Evolutionary conservation across 2,329 filamentous ascomycete genomes (phyloP), one percentile per base, ranked within the genome.

Genomic region (Truncatella angustata): DNA sequence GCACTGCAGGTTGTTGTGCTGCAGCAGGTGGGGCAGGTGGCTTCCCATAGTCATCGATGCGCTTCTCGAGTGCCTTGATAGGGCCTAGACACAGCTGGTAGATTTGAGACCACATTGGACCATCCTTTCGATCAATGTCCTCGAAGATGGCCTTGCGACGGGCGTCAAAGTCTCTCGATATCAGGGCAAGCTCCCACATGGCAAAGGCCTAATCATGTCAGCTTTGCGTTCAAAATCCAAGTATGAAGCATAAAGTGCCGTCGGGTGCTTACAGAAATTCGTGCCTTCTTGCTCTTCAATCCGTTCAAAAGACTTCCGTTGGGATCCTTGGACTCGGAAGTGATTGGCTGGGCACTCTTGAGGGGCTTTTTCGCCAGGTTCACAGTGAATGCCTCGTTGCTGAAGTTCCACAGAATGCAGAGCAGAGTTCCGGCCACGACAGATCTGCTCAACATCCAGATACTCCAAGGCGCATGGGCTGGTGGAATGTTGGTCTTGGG

Each of bases 241-340:
- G 12, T 10, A 14, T 24, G 24, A 10, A 4, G 14, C 7, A 32
- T 32, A 7, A 9, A 14, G 28, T 32, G 7, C 28, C 2, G 28
- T 10, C 9, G 10, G n/a, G 6, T 12, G 66, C 76, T 61, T 71
- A 88, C 87, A 70, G 83, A 86, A 54, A 90, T 84, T 9, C 89
- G 77, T 7, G 90, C 78, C 68, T 93, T 94, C 72, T 91, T 94
- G 58, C 87, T 87, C 66, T 86, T 92, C 42, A 97, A 70, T 0
- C 93, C 93, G 52, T 86, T 91, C 45, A 97, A 69, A 24, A 97
- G 76, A 65, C 90, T 96, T 32, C 91, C 91, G 63, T 96, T 97
- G 1, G 93, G 90, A 68, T 97, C 92, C 64, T 90, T 94, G 14
- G 91, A 90, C 59, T 93, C 89, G 16, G 82, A 81, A 0, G 91